A percentile compares a stretch with the other conserved stretches of the same genome.
Evolutionary conservation across 1,139 yeast genomes (phyloP).

Genomic region (Pichia inconspicua): DNA sequence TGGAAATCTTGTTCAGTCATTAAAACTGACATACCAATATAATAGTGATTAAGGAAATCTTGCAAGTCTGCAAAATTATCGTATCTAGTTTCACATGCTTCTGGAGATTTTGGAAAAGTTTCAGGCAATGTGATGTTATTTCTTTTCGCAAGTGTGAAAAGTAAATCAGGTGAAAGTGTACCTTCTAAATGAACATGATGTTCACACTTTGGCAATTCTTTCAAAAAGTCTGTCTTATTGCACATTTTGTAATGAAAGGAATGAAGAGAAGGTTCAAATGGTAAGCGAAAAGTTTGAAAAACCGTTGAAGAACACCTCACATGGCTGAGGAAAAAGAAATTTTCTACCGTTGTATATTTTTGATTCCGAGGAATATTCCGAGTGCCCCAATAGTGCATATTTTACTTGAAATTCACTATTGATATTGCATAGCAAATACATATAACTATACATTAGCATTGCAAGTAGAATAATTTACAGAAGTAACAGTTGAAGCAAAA

Average conservation of each 20-base stretch:
- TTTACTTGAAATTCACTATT: no score
- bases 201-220: slow-evolving; percentile 72
- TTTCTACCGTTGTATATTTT: no score
- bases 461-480: neutral
- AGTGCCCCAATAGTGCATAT: neutral
- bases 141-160: slow-evolving; percentile 58
- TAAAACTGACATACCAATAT: slow-evolving; percentile 70
- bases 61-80: slow-evolving; percentile 56
- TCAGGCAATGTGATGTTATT: slow-evolving; percentile 53
- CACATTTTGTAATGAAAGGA: neutral
- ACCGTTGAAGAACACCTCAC: neutral
- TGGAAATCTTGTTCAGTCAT: slow-evolving; percentile 60
- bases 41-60: slow-evolving; percentile 70
- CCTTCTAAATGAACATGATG: slow-evolving; percentile 81
- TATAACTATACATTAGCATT: neutral
- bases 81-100: slow-evolving; percentile 46
- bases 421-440: neutral
- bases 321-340: neutral
- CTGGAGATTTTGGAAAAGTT: slow-evolving; percentile 42
- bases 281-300: neutral
- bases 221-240: slow-evolving; percentile 37
- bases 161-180: slow-evolving; percentile 62
- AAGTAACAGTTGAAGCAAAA: neutral
- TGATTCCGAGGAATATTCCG: neutral
- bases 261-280: neutral